Conservation (phyloP, 2,329 filamentous ascomycete species). For the Neonectria faginata region DNA sequence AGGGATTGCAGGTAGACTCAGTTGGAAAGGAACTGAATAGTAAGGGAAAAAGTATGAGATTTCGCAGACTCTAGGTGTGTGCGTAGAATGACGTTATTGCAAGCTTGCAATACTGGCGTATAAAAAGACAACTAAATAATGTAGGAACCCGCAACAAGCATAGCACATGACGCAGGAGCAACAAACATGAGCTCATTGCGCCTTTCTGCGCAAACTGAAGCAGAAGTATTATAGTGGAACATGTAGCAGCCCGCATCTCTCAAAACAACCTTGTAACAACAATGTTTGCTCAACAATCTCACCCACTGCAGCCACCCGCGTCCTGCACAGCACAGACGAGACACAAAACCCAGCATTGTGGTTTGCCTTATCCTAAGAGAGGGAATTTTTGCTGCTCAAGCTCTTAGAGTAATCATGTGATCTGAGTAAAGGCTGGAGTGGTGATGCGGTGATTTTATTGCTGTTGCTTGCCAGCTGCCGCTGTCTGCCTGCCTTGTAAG, state of each 20-base stretch:
- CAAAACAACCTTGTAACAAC: neutral
- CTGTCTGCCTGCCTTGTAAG: neutral
- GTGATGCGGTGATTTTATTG: neutral
- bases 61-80: neutral
- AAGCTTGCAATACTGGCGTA: no score
- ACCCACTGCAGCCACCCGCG: neutral
- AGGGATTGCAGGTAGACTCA: neutral
- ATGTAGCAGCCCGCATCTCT: neutral
- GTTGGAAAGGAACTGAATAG: neutral
- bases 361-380: neutral
- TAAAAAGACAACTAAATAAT: no score
- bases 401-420: slow-evolving; percentile 4
- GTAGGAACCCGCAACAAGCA: no score
- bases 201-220: neutral
- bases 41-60: neutral
- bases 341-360: neutral
- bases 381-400: neutral
- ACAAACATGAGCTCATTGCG: no score
- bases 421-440: neutral
- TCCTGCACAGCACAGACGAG: neutral
- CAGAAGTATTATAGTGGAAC: neutral
- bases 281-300: neutral
- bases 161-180: no score
- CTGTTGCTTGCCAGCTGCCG: slow-evolving; percentile 4
- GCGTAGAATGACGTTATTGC: neutral